A percentile compares a stretch with the other conserved stretches of the same genome.
These are phyloP conservation scores for Nitzschia palea DNA, from an alignment of 108 stramenopile genomes.

Conservation along the genomic window DNA sequence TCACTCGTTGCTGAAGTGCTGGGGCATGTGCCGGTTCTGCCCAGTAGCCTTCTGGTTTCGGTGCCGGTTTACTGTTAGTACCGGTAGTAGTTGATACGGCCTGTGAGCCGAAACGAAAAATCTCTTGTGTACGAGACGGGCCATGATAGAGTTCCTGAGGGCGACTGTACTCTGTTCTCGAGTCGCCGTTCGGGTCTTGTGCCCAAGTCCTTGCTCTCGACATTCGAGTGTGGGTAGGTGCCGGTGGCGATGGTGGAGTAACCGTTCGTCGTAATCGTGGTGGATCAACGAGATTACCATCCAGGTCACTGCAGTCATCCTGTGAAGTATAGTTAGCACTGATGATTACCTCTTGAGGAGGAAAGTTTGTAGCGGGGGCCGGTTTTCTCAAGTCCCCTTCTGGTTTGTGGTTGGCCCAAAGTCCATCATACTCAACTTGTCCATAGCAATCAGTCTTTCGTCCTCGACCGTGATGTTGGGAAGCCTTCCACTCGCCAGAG, in stretches of 20 bases:
- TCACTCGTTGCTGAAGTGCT: background rate
- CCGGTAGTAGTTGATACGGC: background rate
- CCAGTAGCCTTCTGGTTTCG: background rate
- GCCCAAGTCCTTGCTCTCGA: too few species aligned
- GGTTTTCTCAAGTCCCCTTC: background rate
- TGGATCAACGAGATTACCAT: background rate
- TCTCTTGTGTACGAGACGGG: background rate
- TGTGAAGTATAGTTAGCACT: background rate
- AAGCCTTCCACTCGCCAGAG: constrained; percentile 45
- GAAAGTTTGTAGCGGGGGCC: background rate
- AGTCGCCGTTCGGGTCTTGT: too few species aligned
- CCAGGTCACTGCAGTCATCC: background rate
- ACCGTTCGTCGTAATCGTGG: background rate
- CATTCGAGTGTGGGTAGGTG: too few species aligned
- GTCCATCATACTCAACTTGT: constrained; percentile 30
- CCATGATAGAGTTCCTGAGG: background rate
- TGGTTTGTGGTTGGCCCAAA: constrained; percentile 14
- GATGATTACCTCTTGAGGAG: background rate
- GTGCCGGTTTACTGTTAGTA: background rate
- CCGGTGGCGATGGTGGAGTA: background rate
- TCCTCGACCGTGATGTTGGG: constrained; percentile 33
- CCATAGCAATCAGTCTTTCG: constrained; percentile 14
- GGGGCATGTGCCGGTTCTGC: background rate
- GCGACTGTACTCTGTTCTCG: background rate
- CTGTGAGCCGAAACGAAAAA: background rate